These are phyloP conservation scores for Amanita thiersii DNA, from an alignment of 768 basidiomycete genomes.

Conservation along the genomic window DNA sequence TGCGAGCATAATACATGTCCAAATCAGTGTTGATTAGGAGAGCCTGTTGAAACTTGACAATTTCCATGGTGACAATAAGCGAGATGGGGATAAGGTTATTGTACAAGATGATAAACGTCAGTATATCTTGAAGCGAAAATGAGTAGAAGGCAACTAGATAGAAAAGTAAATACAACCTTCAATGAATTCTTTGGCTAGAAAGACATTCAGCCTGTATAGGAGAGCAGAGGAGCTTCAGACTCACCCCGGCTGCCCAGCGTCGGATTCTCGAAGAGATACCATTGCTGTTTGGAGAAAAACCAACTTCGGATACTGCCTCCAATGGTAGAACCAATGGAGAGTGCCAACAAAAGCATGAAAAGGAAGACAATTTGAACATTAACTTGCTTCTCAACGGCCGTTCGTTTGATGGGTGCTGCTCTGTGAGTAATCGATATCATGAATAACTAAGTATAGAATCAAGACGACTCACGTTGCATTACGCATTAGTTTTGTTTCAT, in stretches of 20 bases:
- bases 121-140: slow-evolving; percentile 55
- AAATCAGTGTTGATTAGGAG: slow-evolving; percentile 95
- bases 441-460: not conserved
- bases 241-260: slow-evolving; percentile 58
- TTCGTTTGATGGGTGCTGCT: slow-evolving; percentile 94
- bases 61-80: slow-evolving; percentile 98
- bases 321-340: slow-evolving; percentile 87
- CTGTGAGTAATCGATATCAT: slow-evolving; percentile 27
- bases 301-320: slow-evolving; percentile 88
- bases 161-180: slow-evolving; percentile 48
- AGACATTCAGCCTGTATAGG: not conserved
- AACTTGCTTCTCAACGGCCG: slow-evolving; percentile 92
- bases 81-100: slow-evolving; percentile 99
- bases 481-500: slow-evolving; percentile 97
- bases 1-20: slow-evolving; percentile 95
- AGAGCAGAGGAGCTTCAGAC: slow-evolving; percentile 14
- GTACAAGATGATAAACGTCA: slow-evolving; percentile 98
- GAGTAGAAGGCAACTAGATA: slow-evolving; percentile 8
- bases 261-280: slow-evolving; percentile 74
- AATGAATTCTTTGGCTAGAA: slow-evolving; percentile 64
- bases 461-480: slow-evolving; percentile 85
- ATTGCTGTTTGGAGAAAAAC: slow-evolving; percentile 81
- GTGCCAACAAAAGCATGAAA: slow-evolving; percentile 77
- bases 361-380: slow-evolving; percentile 95
- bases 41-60: slow-evolving; percentile 98